These are phyloP conservation scores for Acanthamoeba rhysodes DNA, from an alignment of 208 protist genomes.

Conservation along the genomic window DNA sequence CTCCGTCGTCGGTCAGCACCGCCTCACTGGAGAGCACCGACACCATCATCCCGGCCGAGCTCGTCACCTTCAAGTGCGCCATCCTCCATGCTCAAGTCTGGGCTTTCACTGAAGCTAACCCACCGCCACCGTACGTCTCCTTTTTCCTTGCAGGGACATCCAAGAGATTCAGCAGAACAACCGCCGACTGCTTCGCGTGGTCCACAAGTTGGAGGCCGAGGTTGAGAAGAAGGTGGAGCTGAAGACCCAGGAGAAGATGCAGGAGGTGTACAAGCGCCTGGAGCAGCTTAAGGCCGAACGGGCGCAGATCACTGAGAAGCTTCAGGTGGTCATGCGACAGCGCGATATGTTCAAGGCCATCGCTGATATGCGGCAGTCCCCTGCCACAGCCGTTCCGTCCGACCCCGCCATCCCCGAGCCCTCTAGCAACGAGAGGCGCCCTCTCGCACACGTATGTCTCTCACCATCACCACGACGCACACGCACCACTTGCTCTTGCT, in stretches of 20 bases:
- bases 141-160: constrained; percentile 1
- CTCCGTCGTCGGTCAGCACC: neutral
- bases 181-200: neutral
- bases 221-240: constrained; percentile 10
- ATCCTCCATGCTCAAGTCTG: neutral
- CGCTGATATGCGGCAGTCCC: neutral
- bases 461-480: too few species aligned
- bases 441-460: too few species aligned
- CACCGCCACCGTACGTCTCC: too few species aligned
- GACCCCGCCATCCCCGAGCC: constrained; percentile 3
- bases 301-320: constrained; percentile 32
- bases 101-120: neutral
- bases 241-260: constrained; percentile 35
- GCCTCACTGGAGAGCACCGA: neutral
- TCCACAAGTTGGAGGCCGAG: neutral
- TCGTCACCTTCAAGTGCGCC: constrained; percentile 9
- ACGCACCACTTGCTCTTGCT: neutral
- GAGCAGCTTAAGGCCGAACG: constrained; percentile 4
- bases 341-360: constrained; percentile 56
- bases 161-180: constrained; percentile 52
- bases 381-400: neutral
- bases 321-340: constrained; percentile 42
- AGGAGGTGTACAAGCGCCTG: constrained; percentile 18
- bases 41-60: constrained; percentile 2
- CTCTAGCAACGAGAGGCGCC: neutral